A percentile compares a stretch with the other conserved stretches of the same genome.
phyloP scores from a whole-genome alignment of 305 asterid genomes.

The Rubia balearica region DNA sequence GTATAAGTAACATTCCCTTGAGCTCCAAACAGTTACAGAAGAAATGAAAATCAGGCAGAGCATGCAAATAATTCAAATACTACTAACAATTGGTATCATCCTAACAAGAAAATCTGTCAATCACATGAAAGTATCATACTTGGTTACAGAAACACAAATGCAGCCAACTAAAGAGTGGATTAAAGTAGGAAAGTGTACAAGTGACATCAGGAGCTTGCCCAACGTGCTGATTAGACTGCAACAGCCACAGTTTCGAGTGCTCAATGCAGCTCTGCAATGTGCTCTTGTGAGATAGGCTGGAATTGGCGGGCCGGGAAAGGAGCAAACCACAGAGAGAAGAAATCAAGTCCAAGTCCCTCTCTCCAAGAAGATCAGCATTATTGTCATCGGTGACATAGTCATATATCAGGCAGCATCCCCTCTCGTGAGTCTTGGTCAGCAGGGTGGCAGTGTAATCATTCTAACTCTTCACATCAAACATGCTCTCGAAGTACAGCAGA shows the following conservation, averaged over 20 bases:
- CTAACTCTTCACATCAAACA: conserved; percentile 66
- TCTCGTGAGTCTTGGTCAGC: conserved; percentile 80
- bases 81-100: not conserved
- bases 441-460: conserved; percentile 40
- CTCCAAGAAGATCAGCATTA: conserved; percentile 53
- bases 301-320: conserved; percentile 66
- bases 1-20: not conserved
- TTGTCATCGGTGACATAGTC: conserved; percentile 92
- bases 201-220: conserved; percentile 43
- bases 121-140: not conserved
- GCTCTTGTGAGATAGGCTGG: conserved; percentile 67
- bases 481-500: conserved; percentile 61
- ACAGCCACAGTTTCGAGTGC: conserved; percentile 76
- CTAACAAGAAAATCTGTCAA: not conserved
- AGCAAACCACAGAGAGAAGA: conserved; percentile 54
- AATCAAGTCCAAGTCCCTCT: conserved; percentile 78
- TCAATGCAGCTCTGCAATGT: conserved; percentile 65
- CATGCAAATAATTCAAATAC: not conserved
- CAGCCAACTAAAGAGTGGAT: not conserved
- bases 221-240: conserved; percentile 49
- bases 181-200: conserved; percentile 31
- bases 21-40: not conserved
- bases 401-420: conserved; percentile 76
- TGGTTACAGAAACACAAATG: not conserved
- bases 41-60: not conserved